A percentile compares a stretch with the other conserved stretches of the same genome.
Conservation (phyloP, 2,329 filamentous ascomycete genomes). For the Exophiala sideris region DNA sequence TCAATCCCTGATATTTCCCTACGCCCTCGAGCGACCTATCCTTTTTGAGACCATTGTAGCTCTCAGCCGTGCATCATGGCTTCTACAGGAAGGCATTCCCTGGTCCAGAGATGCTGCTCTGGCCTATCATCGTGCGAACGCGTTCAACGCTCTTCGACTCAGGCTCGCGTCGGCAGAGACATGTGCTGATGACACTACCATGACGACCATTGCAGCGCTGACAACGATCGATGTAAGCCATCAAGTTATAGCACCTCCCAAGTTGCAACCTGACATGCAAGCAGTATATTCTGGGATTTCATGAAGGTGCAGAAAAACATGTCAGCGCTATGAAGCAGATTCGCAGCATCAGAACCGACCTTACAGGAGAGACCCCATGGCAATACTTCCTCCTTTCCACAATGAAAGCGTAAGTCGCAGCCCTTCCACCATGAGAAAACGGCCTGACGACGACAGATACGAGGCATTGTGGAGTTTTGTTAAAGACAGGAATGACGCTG, state of each 20-base stretch:
- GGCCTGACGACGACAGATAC: slow-evolving; percentile 13
- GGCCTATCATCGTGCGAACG: slow-evolving; percentile 12
- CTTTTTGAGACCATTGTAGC: slow-evolving; percentile 18
- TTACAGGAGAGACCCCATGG: slow-evolving; percentile 17
- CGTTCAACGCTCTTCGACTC: slow-evolving; percentile 9
- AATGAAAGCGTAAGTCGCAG: slow-evolving; percentile 11
- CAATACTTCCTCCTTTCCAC: slow-evolving; percentile 10
- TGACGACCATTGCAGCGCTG: slow-evolving; percentile 19
- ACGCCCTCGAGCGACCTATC: slow-evolving; percentile 13
- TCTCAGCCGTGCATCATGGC: slow-evolving; percentile 17
- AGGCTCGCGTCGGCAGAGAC: slow-evolving; percentile 11
- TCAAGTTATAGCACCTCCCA: neutral
- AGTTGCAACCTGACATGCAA: neutral
- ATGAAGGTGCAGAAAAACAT: slow-evolving; percentile 17
- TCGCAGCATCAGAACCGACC: slow-evolving; percentile 10
- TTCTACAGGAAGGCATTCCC: slow-evolving; percentile 13
- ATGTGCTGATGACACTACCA: slow-evolving; percentile 18
- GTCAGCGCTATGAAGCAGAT: slow-evolving; percentile 19
- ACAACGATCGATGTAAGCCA: slow-evolving; percentile 22
- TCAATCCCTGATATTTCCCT: slow-evolving; percentile 17
- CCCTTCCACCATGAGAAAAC: neutral
- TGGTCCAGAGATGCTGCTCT: slow-evolving; percentile 14
- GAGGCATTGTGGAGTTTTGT: slow-evolving; percentile 19
- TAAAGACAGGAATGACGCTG: slow-evolving; percentile 17
- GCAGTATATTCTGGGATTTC: slow-evolving; percentile 20